A percentile compares a stretch with the other conserved stretches of the same genome.
Conservation (phyloP, 805 yeast genomes). For the Hanseniaspora jakobsenii region DNA sequence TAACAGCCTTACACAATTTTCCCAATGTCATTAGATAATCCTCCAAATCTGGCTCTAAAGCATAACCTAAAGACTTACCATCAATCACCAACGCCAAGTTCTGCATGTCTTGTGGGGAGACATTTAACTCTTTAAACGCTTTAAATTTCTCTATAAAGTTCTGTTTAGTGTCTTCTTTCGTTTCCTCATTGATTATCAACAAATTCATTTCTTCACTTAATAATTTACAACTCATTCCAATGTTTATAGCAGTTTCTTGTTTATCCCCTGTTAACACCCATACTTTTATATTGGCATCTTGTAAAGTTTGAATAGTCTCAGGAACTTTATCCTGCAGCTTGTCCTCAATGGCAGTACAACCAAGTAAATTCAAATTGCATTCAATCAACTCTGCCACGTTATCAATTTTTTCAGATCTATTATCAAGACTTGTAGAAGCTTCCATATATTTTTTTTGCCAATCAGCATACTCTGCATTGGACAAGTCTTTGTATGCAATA, state of each 20-base stretch:
- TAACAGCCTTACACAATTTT: slow-evolving; percentile 82
- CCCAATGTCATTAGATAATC: slow-evolving; percentile 69
- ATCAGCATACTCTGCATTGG: slow-evolving; percentile 59
- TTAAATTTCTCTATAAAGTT: slow-evolving; percentile 64
- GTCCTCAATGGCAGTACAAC: slow-evolving; percentile 98
- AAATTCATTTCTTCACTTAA: slow-evolving; percentile 93
- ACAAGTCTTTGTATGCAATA: slow-evolving; percentile 69
- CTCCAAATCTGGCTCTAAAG: slow-evolving; percentile 70
- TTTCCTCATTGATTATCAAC: slow-evolving; percentile 76
- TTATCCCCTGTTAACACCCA: slow-evolving; percentile 98
- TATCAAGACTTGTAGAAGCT: slow-evolving; percentile 71
- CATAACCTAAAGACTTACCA: slow-evolving; percentile 81
- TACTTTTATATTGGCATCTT: slow-evolving; percentile 90
- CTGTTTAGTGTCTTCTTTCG: slow-evolving; percentile 58
- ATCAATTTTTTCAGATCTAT: slow-evolving; percentile 67
- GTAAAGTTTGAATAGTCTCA: slow-evolving; percentile 87
- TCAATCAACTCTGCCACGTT: slow-evolving; percentile 85
- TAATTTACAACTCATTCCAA: slow-evolving; percentile 94
- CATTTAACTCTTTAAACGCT: slow-evolving; percentile 56
- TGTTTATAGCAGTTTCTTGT: slow-evolving; percentile 96
- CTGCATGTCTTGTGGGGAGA: slow-evolving; percentile 56
- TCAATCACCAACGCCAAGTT: slow-evolving; percentile 85
- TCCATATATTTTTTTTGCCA: slow-evolving; percentile 61
- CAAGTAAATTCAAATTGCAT: slow-evolving; percentile 61
- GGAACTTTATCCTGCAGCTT: slow-evolving; percentile 97